A percentile compares a stretch with the other conserved stretches of the same genome.
phyloP scores from a whole-genome alignment of 108 stramenopile species.

The Nitzschia sp. region DNA sequence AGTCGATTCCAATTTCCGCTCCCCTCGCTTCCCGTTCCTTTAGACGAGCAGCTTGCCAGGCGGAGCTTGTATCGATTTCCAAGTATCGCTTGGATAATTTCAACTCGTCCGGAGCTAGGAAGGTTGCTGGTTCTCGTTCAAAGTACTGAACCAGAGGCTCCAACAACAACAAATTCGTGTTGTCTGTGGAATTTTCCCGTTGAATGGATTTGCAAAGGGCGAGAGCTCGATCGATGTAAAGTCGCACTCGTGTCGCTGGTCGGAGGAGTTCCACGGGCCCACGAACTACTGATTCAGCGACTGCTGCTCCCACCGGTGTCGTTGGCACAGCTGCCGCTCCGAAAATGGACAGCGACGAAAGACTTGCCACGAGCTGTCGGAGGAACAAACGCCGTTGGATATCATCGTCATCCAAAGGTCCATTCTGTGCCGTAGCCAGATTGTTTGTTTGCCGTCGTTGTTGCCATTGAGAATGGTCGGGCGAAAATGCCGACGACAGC shows the following conservation, averaged over 20 bases:
- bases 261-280: constrained; percentile 53
- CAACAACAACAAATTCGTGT: background rate
- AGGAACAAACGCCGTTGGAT: too few species aligned
- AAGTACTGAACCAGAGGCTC: background rate
- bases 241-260: constrained; percentile 55
- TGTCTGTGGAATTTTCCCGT: background rate
- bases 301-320: constrained; percentile 1
- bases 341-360: too few species aligned
- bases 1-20: constrained; percentile 21
- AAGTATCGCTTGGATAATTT: constrained; percentile 16
- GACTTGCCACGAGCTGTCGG: too few species aligned
- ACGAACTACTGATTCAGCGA: constrained; percentile 17
- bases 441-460: too few species aligned
- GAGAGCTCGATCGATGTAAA: constrained; percentile 53
- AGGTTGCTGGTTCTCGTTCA: constrained; percentile 7
- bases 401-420: too few species aligned
- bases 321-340: too few species aligned
- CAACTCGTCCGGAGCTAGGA: constrained; percentile 9
- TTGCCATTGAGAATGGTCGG: too few species aligned
- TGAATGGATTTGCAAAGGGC: constrained; percentile 1
- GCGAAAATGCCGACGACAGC: too few species aligned
- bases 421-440: too few species aligned
- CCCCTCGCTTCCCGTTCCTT: constrained; percentile 28
- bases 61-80: constrained; percentile 22
- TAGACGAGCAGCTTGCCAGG: constrained; percentile 32